A percentile compares a stretch with the other conserved stretches of the same genome.
Conservation (phyloP, 306 rosid genomes). For the Sesbania bispinosa region DNA sequence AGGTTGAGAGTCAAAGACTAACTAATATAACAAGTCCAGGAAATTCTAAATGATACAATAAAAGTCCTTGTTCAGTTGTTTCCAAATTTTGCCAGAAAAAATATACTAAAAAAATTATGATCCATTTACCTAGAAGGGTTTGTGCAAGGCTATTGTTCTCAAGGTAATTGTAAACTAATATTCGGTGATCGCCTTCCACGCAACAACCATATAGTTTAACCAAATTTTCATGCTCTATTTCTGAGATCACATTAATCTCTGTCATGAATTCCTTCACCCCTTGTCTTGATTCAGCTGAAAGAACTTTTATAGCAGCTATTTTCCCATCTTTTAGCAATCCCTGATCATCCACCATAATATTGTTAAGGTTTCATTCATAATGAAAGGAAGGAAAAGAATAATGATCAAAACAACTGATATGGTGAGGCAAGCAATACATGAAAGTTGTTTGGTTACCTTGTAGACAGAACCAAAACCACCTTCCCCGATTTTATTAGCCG, state of each 20-base stretch:
- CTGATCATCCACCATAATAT: constrained; percentile 42
- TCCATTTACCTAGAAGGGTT: constrained; percentile 70
- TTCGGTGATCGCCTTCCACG: constrained; percentile 75
- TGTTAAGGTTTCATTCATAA: constrained; percentile 10
- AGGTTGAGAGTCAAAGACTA: neutral
- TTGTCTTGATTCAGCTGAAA: constrained; percentile 84
- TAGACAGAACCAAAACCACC: constrained; percentile 96
- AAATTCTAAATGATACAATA: neutral
- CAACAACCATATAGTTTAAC: constrained; percentile 92
- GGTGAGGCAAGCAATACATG: constrained; percentile 19
- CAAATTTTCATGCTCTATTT: constrained; percentile 79
- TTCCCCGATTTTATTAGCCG: constrained; percentile 77
- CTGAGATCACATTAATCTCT: constrained; percentile 82
- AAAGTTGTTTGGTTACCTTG: constrained; percentile 52
- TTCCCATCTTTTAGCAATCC: constrained; percentile 81
- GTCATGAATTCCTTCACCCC: constrained; percentile 92
- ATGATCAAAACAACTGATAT: neutral
- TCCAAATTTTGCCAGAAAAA: neutral
- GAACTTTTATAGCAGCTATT: constrained; percentile 90
- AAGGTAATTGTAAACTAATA: constrained; percentile 87
- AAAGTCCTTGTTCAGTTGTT: neutral
- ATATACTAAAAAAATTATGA: neutral
- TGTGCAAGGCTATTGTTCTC: constrained; percentile 88
- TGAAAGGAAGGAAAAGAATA: neutral
- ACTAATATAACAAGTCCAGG: neutral